Percentiles rank a stretch among this genome's conserved stretches.
Conservation (phyloP, 1,284 basidiomycete species). For the Sanghuangporus sanghuang region DNA sequence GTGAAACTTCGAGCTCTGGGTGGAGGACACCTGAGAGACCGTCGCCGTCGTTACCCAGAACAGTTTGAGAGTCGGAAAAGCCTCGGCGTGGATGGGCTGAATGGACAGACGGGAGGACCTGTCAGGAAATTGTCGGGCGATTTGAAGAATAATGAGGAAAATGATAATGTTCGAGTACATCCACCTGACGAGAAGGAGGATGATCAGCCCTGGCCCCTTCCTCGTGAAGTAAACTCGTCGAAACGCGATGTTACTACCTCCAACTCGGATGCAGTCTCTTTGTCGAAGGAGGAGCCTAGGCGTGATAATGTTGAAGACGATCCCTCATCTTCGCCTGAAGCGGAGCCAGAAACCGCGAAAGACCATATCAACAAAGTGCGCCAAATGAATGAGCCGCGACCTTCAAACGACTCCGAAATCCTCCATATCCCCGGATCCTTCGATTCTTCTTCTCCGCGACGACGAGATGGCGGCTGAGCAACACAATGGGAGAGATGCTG, state of each 20-base stretch:
- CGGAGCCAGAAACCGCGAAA: not conserved
- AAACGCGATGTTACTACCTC: constrained; percentile 15
- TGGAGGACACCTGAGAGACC: constrained; percentile 11
- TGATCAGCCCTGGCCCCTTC: not conserved
- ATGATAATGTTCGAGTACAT: constrained; percentile 13
- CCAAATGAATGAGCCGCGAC: not conserved
- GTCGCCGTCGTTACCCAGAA: not conserved
- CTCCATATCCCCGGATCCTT: constrained; percentile 47
- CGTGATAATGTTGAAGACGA: constrained; percentile 9
- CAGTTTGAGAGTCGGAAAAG: not conserved
- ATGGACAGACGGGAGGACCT: not conserved
- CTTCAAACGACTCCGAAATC: constrained; percentile 31
- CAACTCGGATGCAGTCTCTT: not conserved
- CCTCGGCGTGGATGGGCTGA: not conserved
- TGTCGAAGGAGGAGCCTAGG: not conserved
- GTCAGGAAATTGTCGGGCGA: not conserved
- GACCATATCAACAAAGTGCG: not conserved
- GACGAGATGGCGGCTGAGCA: not conserved
- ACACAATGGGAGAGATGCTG: not conserved
- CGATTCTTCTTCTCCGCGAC: constrained; percentile 24
- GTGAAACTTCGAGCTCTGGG: constrained; percentile 5
- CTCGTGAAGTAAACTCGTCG: not conserved
- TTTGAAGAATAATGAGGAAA: not conserved
- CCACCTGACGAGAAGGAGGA: not conserved
- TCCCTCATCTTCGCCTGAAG: constrained; percentile 17